Evolutionary conservation across 257 asterid species (phyloP).

Genomic region (Pogostemon cablin): DNA sequence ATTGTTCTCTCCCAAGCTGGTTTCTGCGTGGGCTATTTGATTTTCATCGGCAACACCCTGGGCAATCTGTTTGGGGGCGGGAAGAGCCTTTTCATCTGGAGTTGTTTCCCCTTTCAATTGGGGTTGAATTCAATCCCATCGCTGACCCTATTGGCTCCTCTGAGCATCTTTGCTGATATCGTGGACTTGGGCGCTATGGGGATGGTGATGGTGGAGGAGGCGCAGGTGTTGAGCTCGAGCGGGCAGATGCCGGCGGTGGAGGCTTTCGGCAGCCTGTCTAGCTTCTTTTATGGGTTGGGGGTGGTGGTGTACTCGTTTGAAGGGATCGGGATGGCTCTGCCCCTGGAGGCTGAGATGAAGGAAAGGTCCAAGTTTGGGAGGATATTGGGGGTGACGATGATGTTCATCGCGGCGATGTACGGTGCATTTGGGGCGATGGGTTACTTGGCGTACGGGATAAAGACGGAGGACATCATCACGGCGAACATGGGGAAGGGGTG

Average conservation of each 20-base stretch:
- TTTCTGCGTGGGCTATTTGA: conserved; percentile 75
- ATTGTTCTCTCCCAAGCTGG: conserved; percentile 85
- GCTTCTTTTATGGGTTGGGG: conserved; percentile 80
- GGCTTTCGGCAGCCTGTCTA: conserved; percentile 66
- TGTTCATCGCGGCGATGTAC: conserved; percentile 69
- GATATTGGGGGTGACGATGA: conserved; percentile 61
- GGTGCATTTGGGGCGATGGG: conserved; percentile 74
- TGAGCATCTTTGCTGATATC: conserved; percentile 85
- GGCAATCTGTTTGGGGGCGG: conserved; percentile 59
- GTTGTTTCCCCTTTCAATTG: conserved; percentile 77
- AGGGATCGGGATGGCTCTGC: conserved; percentile 87
- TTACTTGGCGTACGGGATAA: conserved; percentile 78
- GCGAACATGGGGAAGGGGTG: conserved; percentile 77
- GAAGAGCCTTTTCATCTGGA: conserved; percentile 65
- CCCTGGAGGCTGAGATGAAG: conserved; percentile 76
- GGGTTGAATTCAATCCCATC: conserved; percentile 81
- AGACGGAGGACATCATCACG: conserved; percentile 76
- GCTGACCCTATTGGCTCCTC: conserved; percentile 76
- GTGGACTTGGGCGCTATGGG: conserved; percentile 87
- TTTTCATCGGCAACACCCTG: conserved; percentile 72
- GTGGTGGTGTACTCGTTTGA: conserved; percentile 89
- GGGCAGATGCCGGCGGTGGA: conserved; percentile 58
- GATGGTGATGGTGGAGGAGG: conserved; percentile 77
- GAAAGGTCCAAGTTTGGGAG: conserved; percentile 69
- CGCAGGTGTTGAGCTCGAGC: conserved; percentile 39